phyloP scores from a whole-genome alignment of 257 asterid species.

The Thymus quinquecostatus region DNA sequence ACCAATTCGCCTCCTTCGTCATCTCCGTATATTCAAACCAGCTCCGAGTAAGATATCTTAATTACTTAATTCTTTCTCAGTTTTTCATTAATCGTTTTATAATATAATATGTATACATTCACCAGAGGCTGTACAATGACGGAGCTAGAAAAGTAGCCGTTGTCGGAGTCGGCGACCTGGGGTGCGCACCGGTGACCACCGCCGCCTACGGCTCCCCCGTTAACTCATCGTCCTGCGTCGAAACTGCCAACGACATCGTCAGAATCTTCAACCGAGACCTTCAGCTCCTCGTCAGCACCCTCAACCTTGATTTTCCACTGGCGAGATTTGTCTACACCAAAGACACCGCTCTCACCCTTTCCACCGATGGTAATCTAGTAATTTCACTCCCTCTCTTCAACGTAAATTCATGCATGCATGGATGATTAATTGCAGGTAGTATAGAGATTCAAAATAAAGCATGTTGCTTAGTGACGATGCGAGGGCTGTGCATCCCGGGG shows the following conservation, averaged over 20 bases:
- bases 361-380: neutral
- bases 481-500: constrained; percentile 33
- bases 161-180: constrained; percentile 36
- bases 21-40: constrained; percentile 25
- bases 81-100: neutral
- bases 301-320: constrained; percentile 32
- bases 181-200: constrained; percentile 40
- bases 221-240: constrained; percentile 38
- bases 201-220: constrained; percentile 33
- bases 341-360: neutral
- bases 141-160: constrained; percentile 59
- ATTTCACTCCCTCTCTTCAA: neutral
- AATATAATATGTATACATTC: too few relatives aligned
- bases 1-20: constrained; percentile 39
- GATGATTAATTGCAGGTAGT: constrained; percentile 6
- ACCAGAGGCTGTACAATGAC: constrained; percentile 41
- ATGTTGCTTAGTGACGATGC: constrained; percentile 27
- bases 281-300: constrained; percentile 24
- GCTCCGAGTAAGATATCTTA: constrained; percentile 26
- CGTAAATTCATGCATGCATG: neutral
- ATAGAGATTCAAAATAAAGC: constrained; percentile 31
- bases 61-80: neutral
- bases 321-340: constrained; percentile 39
- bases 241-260: constrained; percentile 35
- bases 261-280: constrained; percentile 35